Base-by-base conservation (phyloP, 1,284 basidiomycete genomes). In the Boletellus sp. region DNA sequence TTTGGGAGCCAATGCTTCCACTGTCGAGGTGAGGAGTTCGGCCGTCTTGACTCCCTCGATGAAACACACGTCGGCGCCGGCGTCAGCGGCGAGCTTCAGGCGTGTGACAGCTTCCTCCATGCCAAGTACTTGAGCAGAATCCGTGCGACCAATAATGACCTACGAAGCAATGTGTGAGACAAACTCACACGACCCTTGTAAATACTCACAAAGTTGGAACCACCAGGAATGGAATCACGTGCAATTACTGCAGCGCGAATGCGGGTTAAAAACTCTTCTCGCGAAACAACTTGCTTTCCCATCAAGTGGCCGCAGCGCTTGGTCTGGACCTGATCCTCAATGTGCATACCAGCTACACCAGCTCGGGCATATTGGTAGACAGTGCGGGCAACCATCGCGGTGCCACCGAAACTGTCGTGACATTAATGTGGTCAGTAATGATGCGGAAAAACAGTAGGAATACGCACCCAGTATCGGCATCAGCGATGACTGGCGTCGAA, bases 271-370 rank as follows among this genome's bases (percentile, higher is more conserved):
- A 88, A 90, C 57, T 87, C 86, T 55, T 85, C 84, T 9, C 81
- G 76, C 2, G 84, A 78, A 46, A 85, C 83, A 38, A 84, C 77
- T 54, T 87, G 83, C 64, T 91, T 91, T 41, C 88, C 87, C 61
- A 86, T 74, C 30, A 91, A 69, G 61, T 91, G 87, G 1, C 87
- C 88, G 56, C 88, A 91, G 45, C 87, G 81, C 66, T 91, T 91
- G 6, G 84, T 87, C 61, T 88, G 81, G 3, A 89, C 85, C 66
- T 91, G 88, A 61, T 90, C 88, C 63, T 91, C 88, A 37, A 91
- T 88, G 64, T 91, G 87, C 55, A 88, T 69, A 0, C 72, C 87
- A 5, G 87, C 88, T 26, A 90, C 80, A 20, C 88, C 87, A 1
- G 83, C 79, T 33, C 77, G 74, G 17, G 73, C 77, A 55, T 91